Conservation (phyloP, 768 basidiomycete species). For the Xerocomus brunneocitrinus region DNA sequence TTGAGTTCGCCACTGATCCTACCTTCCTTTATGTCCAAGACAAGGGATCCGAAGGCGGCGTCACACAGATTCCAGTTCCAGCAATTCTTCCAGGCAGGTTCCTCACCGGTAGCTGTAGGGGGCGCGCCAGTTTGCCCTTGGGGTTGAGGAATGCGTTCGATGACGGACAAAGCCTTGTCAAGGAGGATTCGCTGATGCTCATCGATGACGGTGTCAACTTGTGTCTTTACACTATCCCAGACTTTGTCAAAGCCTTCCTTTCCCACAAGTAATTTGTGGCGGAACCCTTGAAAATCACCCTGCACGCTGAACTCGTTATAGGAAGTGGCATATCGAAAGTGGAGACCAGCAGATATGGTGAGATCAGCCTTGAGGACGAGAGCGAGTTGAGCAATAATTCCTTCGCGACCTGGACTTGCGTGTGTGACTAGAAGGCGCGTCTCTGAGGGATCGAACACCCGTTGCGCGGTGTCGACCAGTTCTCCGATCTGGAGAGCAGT, state of each 20-base stretch:
- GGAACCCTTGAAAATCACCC: conserved; percentile 82
- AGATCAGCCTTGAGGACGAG: conserved; percentile 92
- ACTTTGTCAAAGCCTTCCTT: conserved; percentile 85
- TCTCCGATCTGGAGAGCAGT: conserved; percentile 97
- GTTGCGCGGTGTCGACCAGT: conserved; percentile 93
- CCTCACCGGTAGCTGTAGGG: conserved; percentile 62
- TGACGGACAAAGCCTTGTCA: conserved; percentile 83
- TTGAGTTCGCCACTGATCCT: conserved; percentile 88
- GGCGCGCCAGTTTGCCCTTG: conserved; percentile 36
- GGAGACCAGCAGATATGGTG: conserved; percentile 89
- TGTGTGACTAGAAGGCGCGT: conserved; percentile 93
- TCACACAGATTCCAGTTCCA: conserved; percentile 99
- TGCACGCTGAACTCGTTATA: conserved; percentile 98
- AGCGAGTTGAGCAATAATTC: conserved; percentile 85
- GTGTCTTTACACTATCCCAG: conserved; percentile 90
- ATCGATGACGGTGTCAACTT: conserved; percentile 89
- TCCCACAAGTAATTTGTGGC: conserved; percentile 69
- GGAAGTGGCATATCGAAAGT: conserved; percentile 94
- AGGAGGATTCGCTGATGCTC: conserved; percentile 84
- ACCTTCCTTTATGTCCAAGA: conserved; percentile 89
- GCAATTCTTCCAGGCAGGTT: conserved; percentile 96
- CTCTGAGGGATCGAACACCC: conserved; percentile 88
- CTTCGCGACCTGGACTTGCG: conserved; percentile 88
- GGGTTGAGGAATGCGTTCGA: conserved; percentile 69
- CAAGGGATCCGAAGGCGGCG: conserved; percentile 84